Base-by-base conservation (phyloP, 768 basidiomycete genomes). In the Pleurotus ostreatus region DNA sequence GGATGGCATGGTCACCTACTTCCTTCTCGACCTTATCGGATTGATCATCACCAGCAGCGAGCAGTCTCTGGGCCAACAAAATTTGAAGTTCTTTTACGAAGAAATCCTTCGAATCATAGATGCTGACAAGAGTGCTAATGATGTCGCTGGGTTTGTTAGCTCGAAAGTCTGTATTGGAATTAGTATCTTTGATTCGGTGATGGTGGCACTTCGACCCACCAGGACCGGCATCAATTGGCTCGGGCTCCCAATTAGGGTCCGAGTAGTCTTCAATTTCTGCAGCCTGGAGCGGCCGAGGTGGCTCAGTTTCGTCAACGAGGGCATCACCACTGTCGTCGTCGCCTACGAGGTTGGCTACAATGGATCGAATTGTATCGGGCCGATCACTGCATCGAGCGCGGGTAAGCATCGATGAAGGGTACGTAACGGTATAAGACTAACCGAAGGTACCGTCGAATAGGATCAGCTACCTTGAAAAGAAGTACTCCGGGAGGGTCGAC, bases 1-100 rank as follows among this genome's bases (percentile, higher is more conserved):
- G 16, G 23, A 49, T 20, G 16, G 3, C 5, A 26, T n/a, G 37
- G 20, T 9, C 22, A 55, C 57, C 4, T 55, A 84, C 84, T 77
- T 86, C 84, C 37, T 76, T 77, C 57, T 96, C 94, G 39, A 90
- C 88, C 49, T 81, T 78, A 52, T 94, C 92, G 41, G 82, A 80
- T 55, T 87, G 86, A 49, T 91, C 94, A 61, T 94, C 89, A 46
- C 77, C 84, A 46, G 94, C 84, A 0, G 83, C 80, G 46, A 99
- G 74, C 37, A 99, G 72, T 7, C 94, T 80, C 58, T 94, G 91
- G 0, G 94, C 95, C 12, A 99, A 81, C 3, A 97, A 74, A 0
- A 93, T 86, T 67, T 98, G 97, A 30, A 99, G 74, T 68, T 98
- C 97, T 67, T 93, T 96, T 62, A 98, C 83, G 64, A 99, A 98